A percentile compares a stretch with the other conserved stretches of the same genome.
phyloP scores from a whole-genome alignment of 1,139 yeast species.

The Pichia sorboxylosa region DNA sequence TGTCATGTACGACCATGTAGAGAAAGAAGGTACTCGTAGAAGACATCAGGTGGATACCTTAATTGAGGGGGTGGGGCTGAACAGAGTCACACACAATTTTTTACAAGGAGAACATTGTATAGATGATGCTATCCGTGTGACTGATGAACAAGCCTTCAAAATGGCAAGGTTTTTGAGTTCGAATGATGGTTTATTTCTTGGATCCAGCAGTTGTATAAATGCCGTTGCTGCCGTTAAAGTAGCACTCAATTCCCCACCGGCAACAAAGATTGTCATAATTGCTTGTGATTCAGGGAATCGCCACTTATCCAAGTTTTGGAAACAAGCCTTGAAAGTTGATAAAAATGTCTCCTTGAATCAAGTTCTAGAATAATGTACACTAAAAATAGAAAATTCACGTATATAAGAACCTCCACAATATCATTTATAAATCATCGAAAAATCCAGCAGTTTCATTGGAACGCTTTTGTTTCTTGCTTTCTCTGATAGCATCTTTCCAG shows the following conservation, averaged over 20 bases:
- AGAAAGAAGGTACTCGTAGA: slow-evolving; percentile 85
- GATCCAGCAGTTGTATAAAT: slow-evolving; percentile 84
- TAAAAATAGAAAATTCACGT: slow-evolving; percentile 2
- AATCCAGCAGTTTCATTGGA: slow-evolving; percentile 40
- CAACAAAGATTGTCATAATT: slow-evolving; percentile 68
- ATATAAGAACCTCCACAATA: background rate
- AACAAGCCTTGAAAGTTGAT: slow-evolving; percentile 34
- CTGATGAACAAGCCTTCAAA: slow-evolving; percentile 66
- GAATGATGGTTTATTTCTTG: slow-evolving; percentile 82
- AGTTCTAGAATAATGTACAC: slow-evolving; percentile 8
- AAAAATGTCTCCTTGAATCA: slow-evolving; percentile 15
- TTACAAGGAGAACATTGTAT: slow-evolving; percentile 55
- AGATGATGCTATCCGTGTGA: slow-evolving; percentile 70
- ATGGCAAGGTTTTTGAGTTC: slow-evolving; percentile 82
- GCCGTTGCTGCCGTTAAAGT: slow-evolving; percentile 77
- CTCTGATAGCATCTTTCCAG: slow-evolving; percentile 78
- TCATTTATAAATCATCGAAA: slow-evolving; percentile 57
- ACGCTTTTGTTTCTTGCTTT: slow-evolving; percentile 47
- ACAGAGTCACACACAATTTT: slow-evolving; percentile 75
- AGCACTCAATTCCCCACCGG: slow-evolving; percentile 44
- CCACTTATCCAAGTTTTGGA: slow-evolving; percentile 90
- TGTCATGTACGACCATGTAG: slow-evolving; percentile 85
- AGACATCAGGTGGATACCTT: slow-evolving; percentile 94
- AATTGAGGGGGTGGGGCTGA: slow-evolving; percentile 89
- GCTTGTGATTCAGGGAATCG: slow-evolving; percentile 90